These are phyloP conservation scores for Leishmania mexicana DNA, from an alignment of 208 protist genomes.

Conservation along the genomic window DNA sequence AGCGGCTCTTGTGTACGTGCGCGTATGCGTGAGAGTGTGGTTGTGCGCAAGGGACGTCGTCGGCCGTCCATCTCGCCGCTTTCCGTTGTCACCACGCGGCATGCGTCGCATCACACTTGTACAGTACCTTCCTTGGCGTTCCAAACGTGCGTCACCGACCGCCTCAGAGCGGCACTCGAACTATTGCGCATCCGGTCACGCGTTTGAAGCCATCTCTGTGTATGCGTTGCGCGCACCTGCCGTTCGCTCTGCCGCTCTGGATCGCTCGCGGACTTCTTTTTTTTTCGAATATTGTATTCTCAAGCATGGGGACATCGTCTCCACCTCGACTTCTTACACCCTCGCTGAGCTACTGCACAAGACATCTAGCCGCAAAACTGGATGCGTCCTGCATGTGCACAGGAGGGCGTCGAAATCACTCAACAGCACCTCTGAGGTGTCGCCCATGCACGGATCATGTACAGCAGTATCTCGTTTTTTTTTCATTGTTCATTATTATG, in stretches of 20 bases:
- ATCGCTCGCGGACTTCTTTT: neutral
- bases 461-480: neutral
- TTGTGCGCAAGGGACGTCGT: neutral
- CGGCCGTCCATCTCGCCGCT: neutral
- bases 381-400: neutral
- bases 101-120: neutral
- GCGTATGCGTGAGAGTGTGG: neutral
- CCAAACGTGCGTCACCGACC: neutral
- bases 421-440: neutral
- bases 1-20: neutral
- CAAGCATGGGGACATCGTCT: neutral
- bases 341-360: neutral
- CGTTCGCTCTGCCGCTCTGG: neutral
- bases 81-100: neutral
- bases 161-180: neutral
- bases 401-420: neutral
- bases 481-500: neutral
- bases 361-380: neutral
- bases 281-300: neutral
- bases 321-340: neutral
- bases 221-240: neutral
- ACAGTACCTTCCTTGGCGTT: neutral
- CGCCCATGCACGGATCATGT: neutral
- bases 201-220: neutral
- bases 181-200: neutral